These are phyloP conservation scores for Fraxinus paxiana DNA, from an alignment of 305 asterid species.

Conservation along the genomic window DNA sequence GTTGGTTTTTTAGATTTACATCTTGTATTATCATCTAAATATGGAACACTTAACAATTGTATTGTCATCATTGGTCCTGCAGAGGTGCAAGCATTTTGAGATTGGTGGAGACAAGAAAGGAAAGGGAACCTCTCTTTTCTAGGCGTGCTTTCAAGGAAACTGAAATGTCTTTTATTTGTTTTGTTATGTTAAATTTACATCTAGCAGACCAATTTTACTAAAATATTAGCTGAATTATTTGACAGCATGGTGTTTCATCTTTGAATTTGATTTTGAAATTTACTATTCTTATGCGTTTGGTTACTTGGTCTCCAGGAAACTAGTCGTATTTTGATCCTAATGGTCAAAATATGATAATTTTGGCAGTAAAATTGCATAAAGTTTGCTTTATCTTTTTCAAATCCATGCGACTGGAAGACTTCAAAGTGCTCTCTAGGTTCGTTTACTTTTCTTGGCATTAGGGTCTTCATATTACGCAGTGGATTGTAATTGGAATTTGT, in stretches of 20 bases:
- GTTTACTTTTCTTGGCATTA: background rate
- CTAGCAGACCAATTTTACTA: too few relatives aligned
- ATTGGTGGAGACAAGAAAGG: conserved; percentile 11
- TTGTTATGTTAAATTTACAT: background rate
- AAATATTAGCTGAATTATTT: too few relatives aligned
- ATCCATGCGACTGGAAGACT: background rate
- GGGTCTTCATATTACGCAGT: background rate
- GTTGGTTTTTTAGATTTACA: conserved; percentile 11
- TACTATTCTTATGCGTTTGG: background rate
- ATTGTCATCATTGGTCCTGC: background rate
- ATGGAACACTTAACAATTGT: background rate
- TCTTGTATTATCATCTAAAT: too few relatives aligned
- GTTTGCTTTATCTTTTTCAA: background rate
- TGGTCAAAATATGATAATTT: background rate
- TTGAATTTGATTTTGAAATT: background rate
- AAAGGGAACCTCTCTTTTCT: conserved; percentile 4
- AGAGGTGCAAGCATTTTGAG: conserved; percentile 9
- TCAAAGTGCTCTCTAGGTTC: background rate
- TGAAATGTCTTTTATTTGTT: background rate
- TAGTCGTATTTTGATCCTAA: background rate
- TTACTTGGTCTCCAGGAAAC: background rate
- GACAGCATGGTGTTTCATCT: too few relatives aligned
- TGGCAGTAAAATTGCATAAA: background rate
- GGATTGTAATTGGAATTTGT: background rate
- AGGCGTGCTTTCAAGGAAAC: background rate